These are phyloP conservation scores for Ocimum tenuiflorum DNA, from an alignment of 257 asterid genomes.

Conservation along the genomic window DNA sequence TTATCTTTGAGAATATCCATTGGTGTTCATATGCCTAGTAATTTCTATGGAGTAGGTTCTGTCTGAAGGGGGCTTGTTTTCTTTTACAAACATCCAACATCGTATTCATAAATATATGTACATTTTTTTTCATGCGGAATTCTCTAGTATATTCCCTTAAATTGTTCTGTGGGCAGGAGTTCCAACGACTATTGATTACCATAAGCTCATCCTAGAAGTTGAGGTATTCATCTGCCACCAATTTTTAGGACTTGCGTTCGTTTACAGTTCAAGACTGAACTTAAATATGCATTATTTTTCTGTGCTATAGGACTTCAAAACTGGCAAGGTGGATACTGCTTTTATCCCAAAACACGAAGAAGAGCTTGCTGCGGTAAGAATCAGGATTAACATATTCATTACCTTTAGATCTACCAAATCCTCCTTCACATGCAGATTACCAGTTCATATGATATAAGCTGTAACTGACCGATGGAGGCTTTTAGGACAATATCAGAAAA, in stretches of 20 bases:
- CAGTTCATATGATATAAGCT: background rate
- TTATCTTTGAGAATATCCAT: background rate
- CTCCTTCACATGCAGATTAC: background rate
- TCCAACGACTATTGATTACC: slow-evolving; percentile 95
- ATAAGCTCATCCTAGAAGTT: slow-evolving; percentile 89
- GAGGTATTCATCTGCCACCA: slow-evolving; percentile 48
- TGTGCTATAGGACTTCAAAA: slow-evolving; percentile 67
- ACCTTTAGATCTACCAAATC: background rate
- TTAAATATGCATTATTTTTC: background rate
- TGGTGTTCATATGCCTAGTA: background rate
- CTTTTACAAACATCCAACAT: background rate
- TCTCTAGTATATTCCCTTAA: slow-evolving; percentile 8
- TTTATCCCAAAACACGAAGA: slow-evolving; percentile 94
- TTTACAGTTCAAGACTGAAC: background rate
- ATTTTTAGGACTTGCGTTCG: background rate
- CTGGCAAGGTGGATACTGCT: slow-evolving; percentile 92
- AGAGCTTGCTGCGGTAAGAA: slow-evolving; percentile 89
- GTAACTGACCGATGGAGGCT: background rate
- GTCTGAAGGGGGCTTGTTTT: background rate
- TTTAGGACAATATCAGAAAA: background rate
- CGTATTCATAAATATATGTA: background rate
- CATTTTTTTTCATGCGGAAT: background rate
- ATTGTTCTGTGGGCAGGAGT: slow-evolving; percentile 50
- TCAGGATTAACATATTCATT: background rate
- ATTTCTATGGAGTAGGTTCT: background rate